phyloP scores from a whole-genome alignment of 2,329 filamentous ascomycete species.

The Colletotrichum limetticola region DNA sequence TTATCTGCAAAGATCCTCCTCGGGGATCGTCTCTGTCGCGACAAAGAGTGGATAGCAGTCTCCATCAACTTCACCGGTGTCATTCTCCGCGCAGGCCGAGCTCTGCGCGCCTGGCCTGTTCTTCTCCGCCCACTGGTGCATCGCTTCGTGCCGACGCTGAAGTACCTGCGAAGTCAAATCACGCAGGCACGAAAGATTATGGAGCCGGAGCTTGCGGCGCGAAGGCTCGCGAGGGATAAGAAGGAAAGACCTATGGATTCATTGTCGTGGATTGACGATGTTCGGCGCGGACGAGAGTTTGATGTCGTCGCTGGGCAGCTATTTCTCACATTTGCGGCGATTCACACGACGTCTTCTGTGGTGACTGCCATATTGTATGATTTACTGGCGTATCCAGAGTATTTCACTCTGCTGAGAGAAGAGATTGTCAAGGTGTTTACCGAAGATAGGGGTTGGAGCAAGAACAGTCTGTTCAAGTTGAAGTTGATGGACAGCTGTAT shows the following conservation, averaged over 20 bases:
- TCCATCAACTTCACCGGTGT: conserved; percentile 53
- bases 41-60: conserved; percentile 58
- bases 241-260: conserved; percentile 48
- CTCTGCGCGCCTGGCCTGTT: conserved; percentile 53
- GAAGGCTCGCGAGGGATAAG: conserved; percentile 37
- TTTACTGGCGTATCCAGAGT: conserved; percentile 50
- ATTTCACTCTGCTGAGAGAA: conserved; percentile 51
- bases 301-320: conserved; percentile 77
- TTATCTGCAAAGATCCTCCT: conserved; percentile 61
- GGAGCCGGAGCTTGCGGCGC: conserved; percentile 41
- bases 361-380: conserved; percentile 51
- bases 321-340: conserved; percentile 74
- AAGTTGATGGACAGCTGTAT: conserved; percentile 54
- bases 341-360: conserved; percentile 54
- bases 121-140: conserved; percentile 54
- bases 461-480: conserved; percentile 49
- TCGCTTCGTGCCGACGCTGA: conserved; percentile 52
- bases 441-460: conserved; percentile 47
- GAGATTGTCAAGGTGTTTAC: conserved; percentile 51
- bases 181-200: conserved; percentile 49
- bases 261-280: conserved; percentile 54
- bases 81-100: conserved; percentile 46
- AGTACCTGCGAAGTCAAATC: conserved; percentile 48
- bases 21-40: conserved; percentile 54
- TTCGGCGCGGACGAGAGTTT: conserved; percentile 66